Evolutionary conservation across 345 rosid species (phyloP), one percentile per base, ranked within the genome.

Genomic region (Rhizophora apiculata): DNA sequence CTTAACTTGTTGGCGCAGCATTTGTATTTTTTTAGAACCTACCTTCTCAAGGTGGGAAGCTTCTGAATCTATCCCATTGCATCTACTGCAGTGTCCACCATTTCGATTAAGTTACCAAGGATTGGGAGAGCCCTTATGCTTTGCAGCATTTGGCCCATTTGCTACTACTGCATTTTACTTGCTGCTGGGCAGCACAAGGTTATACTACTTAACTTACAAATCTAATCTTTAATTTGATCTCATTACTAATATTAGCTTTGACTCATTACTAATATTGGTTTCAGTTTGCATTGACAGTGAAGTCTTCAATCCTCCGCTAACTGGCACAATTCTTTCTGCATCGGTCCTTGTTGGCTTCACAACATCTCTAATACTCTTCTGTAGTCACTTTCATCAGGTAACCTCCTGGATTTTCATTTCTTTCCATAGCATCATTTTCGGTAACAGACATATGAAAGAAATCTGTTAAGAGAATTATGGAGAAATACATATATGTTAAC

Each of bases 381-480:
- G 98, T 60, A 93, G 98, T 78, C 98, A 93, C 72, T 93, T 93
- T 78, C 91, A 93, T 79, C 98, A 88, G 91, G 98, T 87, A 76
- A 39, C 13, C 29, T 32, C 8, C 22, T 48, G 49, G 49, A 18
- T 22, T 56, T 49, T 20, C 8, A 11, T 19, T 63, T 11, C 31
- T 48, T 34, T 20, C 9, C 7, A 31, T 70, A 58, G 43, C 36
- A 4, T 61, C 60, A 65, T 68, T 63, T 39, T 56, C 3, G 6
- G 16, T 13, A 13, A 15, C 18, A 15, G 0, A 43, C 5, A 2
- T 43, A 11, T 0, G 5, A 43, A 43, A 13, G 6, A 15, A 43
- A 13, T 18, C 19, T 43, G 49, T 13, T 11, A 43, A 43, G 19
- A 43, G 18, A 43, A 13, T 43, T 3, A 13, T 43, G 18, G 49